Conservation (phyloP, 768 basidiomycete species). For the Tylopilus sp. region DNA sequence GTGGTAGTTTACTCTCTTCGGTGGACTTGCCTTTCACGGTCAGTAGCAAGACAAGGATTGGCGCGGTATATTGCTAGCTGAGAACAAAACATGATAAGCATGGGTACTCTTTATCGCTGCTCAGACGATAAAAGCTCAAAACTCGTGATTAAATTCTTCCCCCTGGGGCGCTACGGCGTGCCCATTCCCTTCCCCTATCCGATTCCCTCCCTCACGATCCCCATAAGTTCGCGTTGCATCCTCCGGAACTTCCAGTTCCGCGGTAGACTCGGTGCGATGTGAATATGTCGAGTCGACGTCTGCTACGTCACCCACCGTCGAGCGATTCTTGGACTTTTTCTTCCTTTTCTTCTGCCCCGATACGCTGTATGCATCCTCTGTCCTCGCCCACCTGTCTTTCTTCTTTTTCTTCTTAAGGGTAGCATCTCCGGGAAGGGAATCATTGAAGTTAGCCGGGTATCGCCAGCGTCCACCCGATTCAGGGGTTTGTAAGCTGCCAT, state of each 20-base stretch:
- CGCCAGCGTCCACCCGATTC: constrained; percentile 60
- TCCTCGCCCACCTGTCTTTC: constrained; percentile 84
- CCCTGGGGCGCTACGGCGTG: constrained; percentile 31
- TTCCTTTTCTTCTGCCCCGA: constrained; percentile 53
- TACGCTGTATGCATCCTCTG: constrained; percentile 73
- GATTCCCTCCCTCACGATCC: constrained; percentile 12
- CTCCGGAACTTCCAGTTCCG: constrained; percentile 56
- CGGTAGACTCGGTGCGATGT: constrained; percentile 33
- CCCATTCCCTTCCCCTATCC: constrained; percentile 15
- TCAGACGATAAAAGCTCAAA: constrained; percentile 38
- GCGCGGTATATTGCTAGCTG: constrained; percentile 3
- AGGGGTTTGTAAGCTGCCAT: constrained; percentile 36
- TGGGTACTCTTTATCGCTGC: constrained; percentile 7
- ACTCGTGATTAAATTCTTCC: constrained; percentile 64
- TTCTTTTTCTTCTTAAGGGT: constrained; percentile 64
- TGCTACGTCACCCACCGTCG: constrained; percentile 36
- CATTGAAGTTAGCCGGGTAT: constrained; percentile 83
- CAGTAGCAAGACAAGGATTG: not conserved
- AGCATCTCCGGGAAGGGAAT: constrained; percentile 40
- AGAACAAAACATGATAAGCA: not conserved
- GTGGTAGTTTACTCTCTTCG: too few relatives aligned
- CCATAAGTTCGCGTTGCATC: constrained; percentile 69
- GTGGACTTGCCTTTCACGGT: too few relatives aligned
- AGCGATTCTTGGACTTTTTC: constrained; percentile 57
- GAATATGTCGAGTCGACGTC: constrained; percentile 34